Conservation (phyloP, 2,329 filamentous ascomycete genomes). For the Parafenestella ontariensis region DNA sequence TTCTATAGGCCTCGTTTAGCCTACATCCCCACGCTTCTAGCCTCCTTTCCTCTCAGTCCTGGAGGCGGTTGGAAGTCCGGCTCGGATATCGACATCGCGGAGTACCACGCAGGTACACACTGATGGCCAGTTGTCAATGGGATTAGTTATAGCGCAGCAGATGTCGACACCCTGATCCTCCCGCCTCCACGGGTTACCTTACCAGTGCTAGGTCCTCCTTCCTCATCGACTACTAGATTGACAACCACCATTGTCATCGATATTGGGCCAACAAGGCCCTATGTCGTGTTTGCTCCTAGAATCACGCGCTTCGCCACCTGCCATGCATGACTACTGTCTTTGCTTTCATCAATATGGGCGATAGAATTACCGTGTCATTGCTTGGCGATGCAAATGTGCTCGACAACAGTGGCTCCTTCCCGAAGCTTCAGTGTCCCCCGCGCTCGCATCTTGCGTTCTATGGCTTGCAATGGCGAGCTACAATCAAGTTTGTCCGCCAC, state of each 20-base stretch:
- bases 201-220: neutral
- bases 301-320: neutral
- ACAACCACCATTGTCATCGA: neutral
- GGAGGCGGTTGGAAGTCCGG: neutral
- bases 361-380: neutral
- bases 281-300: neutral
- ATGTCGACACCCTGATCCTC: neutral
- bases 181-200: neutral
- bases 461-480: neutral
- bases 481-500: neutral
- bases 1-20: slow-evolving; percentile 1
- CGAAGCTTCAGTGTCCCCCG: neutral
- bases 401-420: neutral
- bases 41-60: neutral
- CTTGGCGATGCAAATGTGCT: neutral
- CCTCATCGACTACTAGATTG: neutral
- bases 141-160: neutral
- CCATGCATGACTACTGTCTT: neutral
- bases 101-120: neutral
- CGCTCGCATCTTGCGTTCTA: neutral
- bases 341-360: neutral
- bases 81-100: neutral
- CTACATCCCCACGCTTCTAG: slow-evolving; percentile 1
- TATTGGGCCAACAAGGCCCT: neutral
- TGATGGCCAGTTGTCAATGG: neutral